Base-by-base conservation (phyloP, 768 basidiomycete species). In the Tephrocybe rancida region DNA sequence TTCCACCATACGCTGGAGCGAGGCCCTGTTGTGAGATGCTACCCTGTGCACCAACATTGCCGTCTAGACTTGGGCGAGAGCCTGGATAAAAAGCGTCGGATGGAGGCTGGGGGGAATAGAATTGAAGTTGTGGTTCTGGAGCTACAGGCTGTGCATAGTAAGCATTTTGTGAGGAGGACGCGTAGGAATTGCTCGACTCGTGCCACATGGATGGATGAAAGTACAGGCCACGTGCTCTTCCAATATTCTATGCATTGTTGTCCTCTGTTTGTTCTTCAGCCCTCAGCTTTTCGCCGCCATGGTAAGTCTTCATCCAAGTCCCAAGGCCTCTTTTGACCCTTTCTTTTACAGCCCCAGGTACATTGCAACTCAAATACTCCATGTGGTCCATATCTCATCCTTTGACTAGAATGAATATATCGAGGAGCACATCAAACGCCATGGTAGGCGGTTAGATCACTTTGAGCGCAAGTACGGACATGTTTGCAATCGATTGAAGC, bases 381-480 rank as follows among this genome's bases (percentile, higher is more conserved):
- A 35, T 7, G 16, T 4, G 22, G 2, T 19, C 11, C 0, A n/a
- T 13, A 10, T 19, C 50, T 18, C n/a, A 47, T 21, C 42, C 37
- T 52, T 47, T 30, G 10, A 52, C 29, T 22, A 99, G 92, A 98
- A 98, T 81, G 95, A 98, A 70, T 98, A 98, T 71, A 98, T 99
- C 72, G 96, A 98, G 72, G 96, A 99, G 78, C 90, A 92, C 67
- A 95, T 98, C 71, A 95, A 93, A 75, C 88, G 94, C 48, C 92
- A 98, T 83, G 96, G 96, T 68, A 84, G 95, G 61, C 85, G 95
- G 67, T 77, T 98, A 78, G 95, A 99, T 78, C 85, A 96, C 72
- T 95, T 90, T 72, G 97, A 99, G 78, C 84, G 86, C 65, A 96
- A 89, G 93, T 96, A 68, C 61, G 91, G 75, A 16, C 24, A 32